These are phyloP conservation scores for Collybia mongolica DNA, from an alignment of 768 basidiomycete genomes.

Conservation along the genomic window DNA sequence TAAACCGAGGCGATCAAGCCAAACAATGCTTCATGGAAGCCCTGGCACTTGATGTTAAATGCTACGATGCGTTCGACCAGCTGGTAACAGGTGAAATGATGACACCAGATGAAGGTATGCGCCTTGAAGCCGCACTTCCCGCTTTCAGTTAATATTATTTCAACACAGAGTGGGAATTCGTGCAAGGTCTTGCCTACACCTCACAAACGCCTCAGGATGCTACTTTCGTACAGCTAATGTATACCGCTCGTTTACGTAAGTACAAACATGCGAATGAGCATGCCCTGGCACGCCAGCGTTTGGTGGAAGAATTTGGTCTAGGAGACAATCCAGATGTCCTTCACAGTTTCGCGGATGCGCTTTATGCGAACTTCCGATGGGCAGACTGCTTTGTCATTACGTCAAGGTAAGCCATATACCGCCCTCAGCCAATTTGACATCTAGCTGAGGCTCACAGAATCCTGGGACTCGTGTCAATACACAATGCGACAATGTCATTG, in stretches of 20 bases:
- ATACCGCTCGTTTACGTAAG: slow-evolving; percentile 89
- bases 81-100: slow-evolving; percentile 94
- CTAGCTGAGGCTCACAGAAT: slow-evolving; percentile 53
- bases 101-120: slow-evolving; percentile 88
- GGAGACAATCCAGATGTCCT: slow-evolving; percentile 92
- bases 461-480: slow-evolving; percentile 78
- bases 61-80: slow-evolving; percentile 93
- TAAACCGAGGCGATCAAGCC: slow-evolving; percentile 87
- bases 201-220: slow-evolving; percentile 88
- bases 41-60: slow-evolving; percentile 90
- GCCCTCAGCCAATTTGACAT: not conserved
- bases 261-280: slow-evolving; percentile 85
- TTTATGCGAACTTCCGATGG: slow-evolving; percentile 88
- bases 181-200: slow-evolving; percentile 78
- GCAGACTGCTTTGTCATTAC: slow-evolving; percentile 94
- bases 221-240: slow-evolving; percentile 89
- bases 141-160: not conserved
- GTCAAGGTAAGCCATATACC: slow-evolving; percentile 47
- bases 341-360: slow-evolving; percentile 85
- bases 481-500: slow-evolving; percentile 86
- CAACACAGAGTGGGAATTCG: slow-evolving; percentile 91
- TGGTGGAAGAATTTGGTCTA: slow-evolving; percentile 81
- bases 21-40: slow-evolving; percentile 97
- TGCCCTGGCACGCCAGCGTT: slow-evolving; percentile 69
- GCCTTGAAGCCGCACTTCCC: slow-evolving; percentile 1